Conservation (phyloP, 2,329 filamentous ascomycete genomes). For the Trichoderma semiorbis region DNA sequence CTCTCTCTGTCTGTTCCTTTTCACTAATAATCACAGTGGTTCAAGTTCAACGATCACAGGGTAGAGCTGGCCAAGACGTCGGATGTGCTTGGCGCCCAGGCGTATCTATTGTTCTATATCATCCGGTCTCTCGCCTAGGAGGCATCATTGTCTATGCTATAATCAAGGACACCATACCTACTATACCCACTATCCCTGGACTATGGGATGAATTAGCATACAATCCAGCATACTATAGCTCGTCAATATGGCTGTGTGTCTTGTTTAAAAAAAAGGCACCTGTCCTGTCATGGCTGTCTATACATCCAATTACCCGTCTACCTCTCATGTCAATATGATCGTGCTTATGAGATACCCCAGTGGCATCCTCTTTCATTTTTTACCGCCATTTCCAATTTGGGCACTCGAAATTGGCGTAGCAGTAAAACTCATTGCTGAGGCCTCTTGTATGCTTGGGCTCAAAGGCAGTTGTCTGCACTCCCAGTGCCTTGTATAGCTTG, state of each 20-base stretch:
- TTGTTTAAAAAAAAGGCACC: neutral
- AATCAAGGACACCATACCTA: neutral
- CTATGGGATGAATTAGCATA: neutral
- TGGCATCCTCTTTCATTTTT: neutral
- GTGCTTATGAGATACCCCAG: neutral
- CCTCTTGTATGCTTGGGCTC: slow-evolving; percentile 67
- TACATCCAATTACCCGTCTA: neutral
- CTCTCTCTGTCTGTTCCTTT: neutral
- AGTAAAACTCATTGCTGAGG: slow-evolving; percentile 76
- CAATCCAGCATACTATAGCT: neutral
- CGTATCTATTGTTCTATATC: slow-evolving; percentile 88
- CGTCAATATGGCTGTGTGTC: neutral
- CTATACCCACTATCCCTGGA: neutral
- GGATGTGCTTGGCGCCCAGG: slow-evolving; percentile 80
- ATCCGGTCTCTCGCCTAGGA: slow-evolving; percentile 53
- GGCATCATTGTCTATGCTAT: neutral
- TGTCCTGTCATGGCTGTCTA: neutral
- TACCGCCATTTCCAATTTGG: slow-evolving; percentile 44
- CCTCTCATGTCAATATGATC: neutral
- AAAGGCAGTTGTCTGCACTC: slow-evolving; percentile 63
- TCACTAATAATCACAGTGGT: slow-evolving; percentile 61
- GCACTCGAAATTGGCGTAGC: slow-evolving; percentile 75
- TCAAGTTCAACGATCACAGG: slow-evolving; percentile 92
- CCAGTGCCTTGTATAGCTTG: slow-evolving; percentile 64
- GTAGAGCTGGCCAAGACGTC: slow-evolving; percentile 80